A percentile compares a stretch with the other conserved stretches of the same genome.
Conservation (phyloP, 495 filamentous ascomycete species). For the Xylaria cubensis region DNA sequence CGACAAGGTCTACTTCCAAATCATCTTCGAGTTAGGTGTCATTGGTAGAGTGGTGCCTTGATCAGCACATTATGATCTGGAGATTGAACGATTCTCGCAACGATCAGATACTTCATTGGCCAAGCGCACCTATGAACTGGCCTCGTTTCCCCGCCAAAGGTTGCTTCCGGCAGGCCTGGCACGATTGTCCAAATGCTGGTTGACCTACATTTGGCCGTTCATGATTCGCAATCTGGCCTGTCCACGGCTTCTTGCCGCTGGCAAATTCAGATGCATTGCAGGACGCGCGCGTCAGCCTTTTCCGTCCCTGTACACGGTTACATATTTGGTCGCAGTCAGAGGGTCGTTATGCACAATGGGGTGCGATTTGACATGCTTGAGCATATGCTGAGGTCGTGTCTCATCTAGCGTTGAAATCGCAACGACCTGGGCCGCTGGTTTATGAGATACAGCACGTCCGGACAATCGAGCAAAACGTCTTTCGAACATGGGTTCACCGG, state of each 20-base stretch:
- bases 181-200: constrained; percentile 12
- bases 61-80: constrained; percentile 9
- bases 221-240: constrained; percentile 14
- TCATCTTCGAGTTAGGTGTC: not conserved
- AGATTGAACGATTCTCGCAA: constrained; percentile 15
- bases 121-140: not conserved
- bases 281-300: not conserved
- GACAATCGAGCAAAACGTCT: not conserved
- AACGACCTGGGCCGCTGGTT: constrained; percentile 9
- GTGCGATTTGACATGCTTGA: constrained; percentile 21
- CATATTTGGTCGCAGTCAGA: constrained; percentile 15
- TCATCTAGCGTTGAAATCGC: not conserved
- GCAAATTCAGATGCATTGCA: constrained; percentile 14
- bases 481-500: constrained; percentile 8
- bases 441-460: not conserved
- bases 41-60: constrained; percentile 1
- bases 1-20: constrained; percentile 9
- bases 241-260: not conserved
- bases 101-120: constrained; percentile 13
- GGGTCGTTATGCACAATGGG: constrained; percentile 16
- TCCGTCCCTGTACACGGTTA: constrained; percentile 14
- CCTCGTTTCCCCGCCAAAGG: not conserved
- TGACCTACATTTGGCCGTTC: constrained; percentile 17
- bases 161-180: constrained; percentile 13
- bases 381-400: constrained; percentile 2